Percentiles rank a stretch among this genome's conserved stretches.
Conservation (phyloP, 192 early-diverging fungal genomes). For the Entomortierella lignicola region DNA sequence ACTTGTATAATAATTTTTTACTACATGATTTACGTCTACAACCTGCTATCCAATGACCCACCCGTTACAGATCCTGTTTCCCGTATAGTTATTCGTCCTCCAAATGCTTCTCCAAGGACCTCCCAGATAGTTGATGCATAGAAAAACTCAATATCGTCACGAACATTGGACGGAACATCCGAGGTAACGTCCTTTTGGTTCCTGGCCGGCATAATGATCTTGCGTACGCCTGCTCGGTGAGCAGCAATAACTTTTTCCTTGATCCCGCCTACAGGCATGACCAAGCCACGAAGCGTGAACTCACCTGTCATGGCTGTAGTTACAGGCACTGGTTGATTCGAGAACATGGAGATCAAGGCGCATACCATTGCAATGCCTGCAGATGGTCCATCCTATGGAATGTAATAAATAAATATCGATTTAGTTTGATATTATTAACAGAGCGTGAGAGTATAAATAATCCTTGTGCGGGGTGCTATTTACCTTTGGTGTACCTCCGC, state of each 20-base stretch:
- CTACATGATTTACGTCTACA: background rate
- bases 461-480: background rate
- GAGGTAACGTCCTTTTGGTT: slow-evolving; percentile 78
- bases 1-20: background rate
- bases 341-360: slow-evolving; percentile 82
- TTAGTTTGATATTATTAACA: background rate
- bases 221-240: slow-evolving; percentile 79
- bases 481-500: slow-evolving; percentile 79
- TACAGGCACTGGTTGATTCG: slow-evolving; percentile 61
- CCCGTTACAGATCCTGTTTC: background rate
- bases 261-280: slow-evolving; percentile 88
- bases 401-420: slow-evolving; percentile 43
- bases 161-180: slow-evolving; percentile 78
- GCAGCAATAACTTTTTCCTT: slow-evolving; percentile 90
- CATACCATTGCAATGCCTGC: slow-evolving; percentile 78
- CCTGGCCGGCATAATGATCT: slow-evolving; percentile 75
- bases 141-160: slow-evolving; percentile 75
- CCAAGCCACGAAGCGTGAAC: slow-evolving; percentile 83
- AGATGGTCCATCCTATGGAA: slow-evolving; percentile 78
- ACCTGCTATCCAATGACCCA: slow-evolving; percentile 25
- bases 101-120: slow-evolving; percentile 69
- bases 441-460: no score
- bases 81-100: slow-evolving; percentile 27
- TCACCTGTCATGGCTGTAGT: slow-evolving; percentile 89
- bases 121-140: slow-evolving; percentile 74